These are phyloP conservation scores for Chrysochromulina tobinii DNA, from an alignment of 78 protist species.

Conservation along the genomic window DNA sequence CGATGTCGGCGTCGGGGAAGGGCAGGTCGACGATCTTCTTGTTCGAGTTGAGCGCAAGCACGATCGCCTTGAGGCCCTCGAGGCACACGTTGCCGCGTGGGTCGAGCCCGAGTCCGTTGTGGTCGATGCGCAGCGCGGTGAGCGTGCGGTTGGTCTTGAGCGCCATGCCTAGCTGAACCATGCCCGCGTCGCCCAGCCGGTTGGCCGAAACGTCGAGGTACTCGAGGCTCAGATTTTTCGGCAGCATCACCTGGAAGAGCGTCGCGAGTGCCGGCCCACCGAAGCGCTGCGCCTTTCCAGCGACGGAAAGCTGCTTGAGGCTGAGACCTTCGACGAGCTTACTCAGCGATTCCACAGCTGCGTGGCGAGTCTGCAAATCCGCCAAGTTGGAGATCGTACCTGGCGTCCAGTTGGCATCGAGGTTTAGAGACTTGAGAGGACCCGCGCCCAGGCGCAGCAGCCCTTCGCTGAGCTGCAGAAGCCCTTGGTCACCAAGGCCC, in stretches of 20 bases:
- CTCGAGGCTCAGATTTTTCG: background rate
- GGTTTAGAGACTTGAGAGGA: no score
- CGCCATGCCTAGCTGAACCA: background rate
- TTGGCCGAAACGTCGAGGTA: background rate
- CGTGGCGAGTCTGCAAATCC: no score
- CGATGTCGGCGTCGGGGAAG: constrained; percentile 6
- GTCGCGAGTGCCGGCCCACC: background rate
- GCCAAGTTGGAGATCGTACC: no score
- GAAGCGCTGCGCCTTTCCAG: no score
- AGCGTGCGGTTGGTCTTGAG: background rate
- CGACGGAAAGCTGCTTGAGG: no score
- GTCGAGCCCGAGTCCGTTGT: no score
- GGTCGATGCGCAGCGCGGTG: background rate
- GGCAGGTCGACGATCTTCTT: background rate
- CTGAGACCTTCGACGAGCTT: no score
- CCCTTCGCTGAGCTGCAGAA: no score
- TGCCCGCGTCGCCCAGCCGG: background rate
- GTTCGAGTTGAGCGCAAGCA: constrained; percentile 5
- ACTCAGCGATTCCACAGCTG: no score
- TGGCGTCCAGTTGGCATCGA: no score
- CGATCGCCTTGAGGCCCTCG: background rate
- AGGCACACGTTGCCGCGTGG: background rate
- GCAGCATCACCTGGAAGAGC: background rate
- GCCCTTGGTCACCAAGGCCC: background rate
- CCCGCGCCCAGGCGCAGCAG: background rate